These are phyloP conservation scores for Ophiosphaerella herpotricha DNA, from an alignment of 2,329 filamentous ascomycete species.

Conservation along the genomic window DNA sequence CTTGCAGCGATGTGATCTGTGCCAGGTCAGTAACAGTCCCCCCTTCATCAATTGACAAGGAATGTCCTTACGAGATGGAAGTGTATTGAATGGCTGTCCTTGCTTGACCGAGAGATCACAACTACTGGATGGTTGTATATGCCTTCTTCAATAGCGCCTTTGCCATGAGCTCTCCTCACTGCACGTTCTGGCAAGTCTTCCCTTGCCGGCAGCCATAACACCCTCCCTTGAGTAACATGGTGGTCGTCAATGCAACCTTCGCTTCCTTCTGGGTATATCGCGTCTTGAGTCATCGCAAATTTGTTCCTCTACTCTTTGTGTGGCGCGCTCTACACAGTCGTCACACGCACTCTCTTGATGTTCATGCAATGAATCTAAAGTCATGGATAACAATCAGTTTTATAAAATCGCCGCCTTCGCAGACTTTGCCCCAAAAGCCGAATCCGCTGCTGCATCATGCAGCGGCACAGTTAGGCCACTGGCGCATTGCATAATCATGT, in stretches of 20 bases:
- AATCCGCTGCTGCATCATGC: too few species aligned
- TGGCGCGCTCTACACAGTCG: too few species aligned
- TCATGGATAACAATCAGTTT: not conserved
- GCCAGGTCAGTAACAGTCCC: conserved; percentile 12
- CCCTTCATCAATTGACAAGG: not conserved
- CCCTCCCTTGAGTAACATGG: conserved; percentile 29
- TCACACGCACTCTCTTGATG: not conserved
- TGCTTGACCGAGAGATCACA: conserved; percentile 35
- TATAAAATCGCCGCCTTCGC: not conserved
- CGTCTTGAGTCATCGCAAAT: too few species aligned
- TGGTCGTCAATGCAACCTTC: conserved; percentile 16
- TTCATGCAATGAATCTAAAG: not conserved
- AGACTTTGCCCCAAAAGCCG: too few species aligned
- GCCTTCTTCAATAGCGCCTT: conserved; percentile 37
- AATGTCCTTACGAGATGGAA: conserved; percentile 40
- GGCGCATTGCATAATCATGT: not conserved
- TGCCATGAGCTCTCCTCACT: conserved; percentile 35
- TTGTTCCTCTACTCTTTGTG: too few species aligned
- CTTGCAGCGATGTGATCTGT: conserved; percentile 43
- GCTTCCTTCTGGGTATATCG: conserved; percentile 7
- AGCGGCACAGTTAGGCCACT: too few species aligned
- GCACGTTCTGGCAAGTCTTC: conserved; percentile 32
- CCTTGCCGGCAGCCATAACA: conserved; percentile 40
- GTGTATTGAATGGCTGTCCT: conserved; percentile 31
- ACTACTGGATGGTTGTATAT: conserved; percentile 43